These are phyloP conservation scores for Gamsiella multidivaricata DNA, from an alignment of 192 early-diverging fungal species.

Conservation along the genomic window DNA sequence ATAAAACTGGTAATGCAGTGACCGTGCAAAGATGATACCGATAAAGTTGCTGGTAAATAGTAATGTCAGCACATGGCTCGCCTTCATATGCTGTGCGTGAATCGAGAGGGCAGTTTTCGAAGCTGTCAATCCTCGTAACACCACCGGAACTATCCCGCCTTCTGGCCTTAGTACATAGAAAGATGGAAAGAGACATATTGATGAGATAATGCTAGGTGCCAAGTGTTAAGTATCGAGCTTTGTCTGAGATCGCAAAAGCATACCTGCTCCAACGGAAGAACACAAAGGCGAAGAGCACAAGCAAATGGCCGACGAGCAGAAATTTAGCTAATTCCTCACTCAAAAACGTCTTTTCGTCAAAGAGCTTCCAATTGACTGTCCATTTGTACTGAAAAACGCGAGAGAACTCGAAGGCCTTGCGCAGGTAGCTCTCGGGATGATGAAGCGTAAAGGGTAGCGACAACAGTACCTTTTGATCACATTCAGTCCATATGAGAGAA, in stretches of 20 bases:
- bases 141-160: slow-evolving; percentile 45
- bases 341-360: slow-evolving; percentile 76
- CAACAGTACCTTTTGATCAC: slow-evolving; percentile 25
- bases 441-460: slow-evolving; percentile 53
- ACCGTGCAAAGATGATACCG: slow-evolving; percentile 88
- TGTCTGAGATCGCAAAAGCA: no score
- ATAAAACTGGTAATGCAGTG: slow-evolving; percentile 97
- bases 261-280: slow-evolving; percentile 67
- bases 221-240: no score
- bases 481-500: no score
- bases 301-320: slow-evolving; percentile 71
- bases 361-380: slow-evolving; percentile 97
- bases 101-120: slow-evolving; percentile 16
- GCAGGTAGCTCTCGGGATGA: slow-evolving; percentile 73
- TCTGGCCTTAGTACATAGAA: slow-evolving; percentile 22
- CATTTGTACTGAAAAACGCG: slow-evolving; percentile 90
- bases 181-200: neutral
- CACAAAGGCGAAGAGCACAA: slow-evolving; percentile 70
- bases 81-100: slow-evolving; percentile 27
- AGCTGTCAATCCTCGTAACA: slow-evolving; percentile 29
- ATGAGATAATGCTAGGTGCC: neutral
- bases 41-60: slow-evolving; percentile 92
- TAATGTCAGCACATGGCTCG: slow-evolving; percentile 61
- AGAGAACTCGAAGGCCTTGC: slow-evolving; percentile 86
- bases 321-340: slow-evolving; percentile 65